Percentiles rank a stretch among this genome's conserved stretches.
phyloP scores from a whole-genome alignment of 2,329 filamentous ascomycete species.

The Emmonsia crescens region DNA sequence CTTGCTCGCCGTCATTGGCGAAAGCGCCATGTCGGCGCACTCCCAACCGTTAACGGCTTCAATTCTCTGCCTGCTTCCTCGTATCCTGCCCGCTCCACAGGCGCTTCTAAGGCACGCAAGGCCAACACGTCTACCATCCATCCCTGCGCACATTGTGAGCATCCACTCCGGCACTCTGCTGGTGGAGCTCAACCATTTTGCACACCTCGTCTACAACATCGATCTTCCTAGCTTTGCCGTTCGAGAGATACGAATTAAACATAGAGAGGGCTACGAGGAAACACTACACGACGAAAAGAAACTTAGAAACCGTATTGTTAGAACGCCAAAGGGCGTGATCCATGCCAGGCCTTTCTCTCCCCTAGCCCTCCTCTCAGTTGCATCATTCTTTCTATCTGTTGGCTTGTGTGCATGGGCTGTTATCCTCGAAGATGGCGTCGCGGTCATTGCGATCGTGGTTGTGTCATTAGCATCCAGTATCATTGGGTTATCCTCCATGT shows the following conservation, averaged over 20 bases:
- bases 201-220: constrained; percentile 49
- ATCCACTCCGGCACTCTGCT: constrained; percentile 47
- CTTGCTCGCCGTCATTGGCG: constrained; percentile 52
- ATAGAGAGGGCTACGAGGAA: not conserved
- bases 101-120: constrained; percentile 48
- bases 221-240: constrained; percentile 40
- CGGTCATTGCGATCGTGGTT: constrained; percentile 41
- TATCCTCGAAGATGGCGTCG: constrained; percentile 40
- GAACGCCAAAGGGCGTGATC: constrained; percentile 7
- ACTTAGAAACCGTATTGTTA: constrained; percentile 1
- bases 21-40: constrained; percentile 48
- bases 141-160: constrained; percentile 46
- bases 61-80: constrained; percentile 46
- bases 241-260: constrained; percentile 30
- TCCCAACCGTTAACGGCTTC: constrained; percentile 50
- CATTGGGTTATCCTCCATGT: constrained; percentile 48
- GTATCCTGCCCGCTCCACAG: constrained; percentile 53
- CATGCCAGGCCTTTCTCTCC: constrained; percentile 38
- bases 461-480: constrained; percentile 45
- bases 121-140: constrained; percentile 46
- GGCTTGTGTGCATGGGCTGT: constrained; percentile 16
- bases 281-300: constrained; percentile 21
- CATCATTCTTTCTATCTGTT: constrained; percentile 35
- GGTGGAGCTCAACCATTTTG: constrained; percentile 50
- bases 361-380: constrained; percentile 42